Evolutionary conservation across 495 filamentous ascomycete genomes (phyloP).

Genomic region (Sphaerosporella brunnea): DNA sequence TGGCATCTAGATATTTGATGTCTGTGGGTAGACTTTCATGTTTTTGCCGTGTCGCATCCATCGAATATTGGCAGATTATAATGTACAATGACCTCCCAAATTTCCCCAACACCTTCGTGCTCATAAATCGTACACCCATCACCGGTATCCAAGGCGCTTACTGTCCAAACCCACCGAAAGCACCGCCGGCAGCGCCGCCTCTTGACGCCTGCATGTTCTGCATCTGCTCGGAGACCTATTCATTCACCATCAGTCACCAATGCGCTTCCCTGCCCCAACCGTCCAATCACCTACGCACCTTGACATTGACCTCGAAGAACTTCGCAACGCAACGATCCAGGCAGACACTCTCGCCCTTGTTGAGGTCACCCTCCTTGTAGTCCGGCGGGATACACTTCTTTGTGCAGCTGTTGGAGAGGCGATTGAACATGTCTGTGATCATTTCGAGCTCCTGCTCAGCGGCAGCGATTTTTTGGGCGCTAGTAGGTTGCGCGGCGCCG

Average conservation of each 20-base stretch:
- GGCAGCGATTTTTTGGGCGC: slow-evolving; percentile 84
- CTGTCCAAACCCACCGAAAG: slow-evolving; percentile 4
- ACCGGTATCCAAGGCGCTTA: too few species aligned
- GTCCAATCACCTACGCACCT: slow-evolving; percentile 40
- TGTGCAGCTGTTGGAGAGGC: slow-evolving; percentile 76
- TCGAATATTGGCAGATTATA: too few species aligned
- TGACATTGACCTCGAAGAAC: slow-evolving; percentile 96
- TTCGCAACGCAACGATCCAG: slow-evolving; percentile 90
- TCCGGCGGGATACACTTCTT: slow-evolving; percentile 78
- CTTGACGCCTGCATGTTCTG: slow-evolving; percentile 8
- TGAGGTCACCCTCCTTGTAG: slow-evolving; percentile 87
- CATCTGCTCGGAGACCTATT: slow-evolving; percentile 23
- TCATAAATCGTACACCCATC: slow-evolving; percentile 6
- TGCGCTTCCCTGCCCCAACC: not conserved
- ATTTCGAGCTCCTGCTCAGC: slow-evolving; percentile 91
- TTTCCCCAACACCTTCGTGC: not conserved
- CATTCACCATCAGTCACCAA: not conserved
- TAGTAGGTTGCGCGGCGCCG: slow-evolving; percentile 65
- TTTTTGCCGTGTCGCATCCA: too few species aligned
- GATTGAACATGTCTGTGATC: slow-evolving; percentile 88
- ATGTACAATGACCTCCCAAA: slow-evolving; percentile 2
- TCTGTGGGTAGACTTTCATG: too few species aligned
- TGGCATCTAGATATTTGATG: too few species aligned
- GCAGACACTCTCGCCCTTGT: slow-evolving; percentile 96
- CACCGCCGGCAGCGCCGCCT: not conserved